These are phyloP conservation scores for Elsinoe ampelina DNA, from an alignment of 2,329 filamentous ascomycete species.

Conservation along the genomic window DNA sequence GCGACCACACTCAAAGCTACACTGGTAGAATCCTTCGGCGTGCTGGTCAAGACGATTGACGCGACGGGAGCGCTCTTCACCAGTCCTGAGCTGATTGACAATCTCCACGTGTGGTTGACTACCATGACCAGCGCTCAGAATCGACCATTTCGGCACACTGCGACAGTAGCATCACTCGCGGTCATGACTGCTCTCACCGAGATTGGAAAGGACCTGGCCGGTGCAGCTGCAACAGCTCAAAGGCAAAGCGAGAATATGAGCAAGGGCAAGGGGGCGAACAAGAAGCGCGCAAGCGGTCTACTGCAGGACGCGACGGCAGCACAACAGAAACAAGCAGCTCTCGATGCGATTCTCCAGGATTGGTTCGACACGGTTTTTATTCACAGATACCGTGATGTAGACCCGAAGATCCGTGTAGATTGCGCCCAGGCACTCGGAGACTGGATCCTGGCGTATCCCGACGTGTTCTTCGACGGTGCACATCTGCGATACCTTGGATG, in stretches of 20 bases:
- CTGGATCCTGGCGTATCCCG: conserved; percentile 80
- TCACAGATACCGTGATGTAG: conserved; percentile 89
- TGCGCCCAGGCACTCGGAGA: conserved; percentile 77
- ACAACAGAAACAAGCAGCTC: conserved; percentile 57
- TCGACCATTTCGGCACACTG: conserved; percentile 87
- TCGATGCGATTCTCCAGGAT: conserved; percentile 66
- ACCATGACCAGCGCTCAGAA: conserved; percentile 83
- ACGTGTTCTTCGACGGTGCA: conserved; percentile 79
- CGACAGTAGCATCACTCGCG: conserved; percentile 72
- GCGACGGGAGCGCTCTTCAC: conserved; percentile 74
- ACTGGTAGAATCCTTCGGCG: conserved; percentile 68
- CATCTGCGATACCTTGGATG: conserved; percentile 92
- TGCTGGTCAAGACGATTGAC: conserved; percentile 68
- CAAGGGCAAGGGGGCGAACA: conserved; percentile 65
- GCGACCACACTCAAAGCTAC: conserved; percentile 68
- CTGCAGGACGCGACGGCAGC: conserved; percentile 63
- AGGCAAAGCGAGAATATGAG: conserved; percentile 72
- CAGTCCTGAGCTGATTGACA: conserved; percentile 70
- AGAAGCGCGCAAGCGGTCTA: conserved; percentile 64
- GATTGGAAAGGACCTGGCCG: conserved; percentile 60
- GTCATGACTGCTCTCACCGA: conserved; percentile 70
- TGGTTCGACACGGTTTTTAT: conserved; percentile 91
- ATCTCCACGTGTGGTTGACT: conserved; percentile 79
- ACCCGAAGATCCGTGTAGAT: conserved; percentile 78
- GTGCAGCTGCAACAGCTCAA: conserved; percentile 63